Evolutionary conservation across 768 basidiomycete genomes (phyloP).

Genomic region (Hygrophoropsis aurantiaca): DNA sequence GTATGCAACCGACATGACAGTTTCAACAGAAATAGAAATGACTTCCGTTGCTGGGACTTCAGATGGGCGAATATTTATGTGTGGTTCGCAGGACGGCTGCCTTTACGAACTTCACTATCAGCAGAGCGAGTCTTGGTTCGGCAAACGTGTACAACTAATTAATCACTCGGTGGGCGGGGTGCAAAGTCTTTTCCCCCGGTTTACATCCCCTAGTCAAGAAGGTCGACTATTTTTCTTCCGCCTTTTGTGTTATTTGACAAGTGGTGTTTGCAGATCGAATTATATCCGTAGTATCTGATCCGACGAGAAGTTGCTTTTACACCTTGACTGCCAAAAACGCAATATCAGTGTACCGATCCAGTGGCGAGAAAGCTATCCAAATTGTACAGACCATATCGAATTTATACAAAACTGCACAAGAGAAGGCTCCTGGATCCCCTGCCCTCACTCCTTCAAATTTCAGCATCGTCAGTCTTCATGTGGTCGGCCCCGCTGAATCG

Average conservation of each 20-base stretch:
- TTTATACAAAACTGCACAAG: constrained; percentile 72
- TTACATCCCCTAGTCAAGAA: constrained; percentile 60
- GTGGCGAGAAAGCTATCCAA: constrained; percentile 64
- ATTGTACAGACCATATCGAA: constrained; percentile 76
- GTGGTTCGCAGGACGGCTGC: constrained; percentile 79
- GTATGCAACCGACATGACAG: constrained; percentile 84
- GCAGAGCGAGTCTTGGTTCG: constrained; percentile 90
- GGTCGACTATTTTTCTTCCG: constrained; percentile 50
- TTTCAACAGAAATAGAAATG: constrained; percentile 84
- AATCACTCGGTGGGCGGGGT: constrained; percentile 84
- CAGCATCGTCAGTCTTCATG: constrained; percentile 68
- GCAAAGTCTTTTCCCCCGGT: constrained; percentile 76
- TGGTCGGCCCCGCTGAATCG: constrained; percentile 65
- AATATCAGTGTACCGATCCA: constrained; percentile 67
- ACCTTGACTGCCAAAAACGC: constrained; percentile 65
- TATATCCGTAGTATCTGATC: constrained; percentile 64
- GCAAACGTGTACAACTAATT: constrained; percentile 77
- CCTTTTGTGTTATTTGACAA: too few relatives aligned
- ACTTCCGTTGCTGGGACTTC: constrained; percentile 73
- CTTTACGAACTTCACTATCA: constrained; percentile 93
- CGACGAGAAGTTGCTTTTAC: constrained; percentile 71
- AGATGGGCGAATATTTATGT: constrained; percentile 91
- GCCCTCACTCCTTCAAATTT: constrained; percentile 70
- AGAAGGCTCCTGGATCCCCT: constrained; percentile 78
- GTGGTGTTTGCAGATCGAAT: constrained; percentile 65